A percentile compares a stretch with the other conserved stretches of the same genome.
These are phyloP conservation scores for Acer yangbiense DNA, from an alignment of 345 rosid genomes.

Conservation along the genomic window DNA sequence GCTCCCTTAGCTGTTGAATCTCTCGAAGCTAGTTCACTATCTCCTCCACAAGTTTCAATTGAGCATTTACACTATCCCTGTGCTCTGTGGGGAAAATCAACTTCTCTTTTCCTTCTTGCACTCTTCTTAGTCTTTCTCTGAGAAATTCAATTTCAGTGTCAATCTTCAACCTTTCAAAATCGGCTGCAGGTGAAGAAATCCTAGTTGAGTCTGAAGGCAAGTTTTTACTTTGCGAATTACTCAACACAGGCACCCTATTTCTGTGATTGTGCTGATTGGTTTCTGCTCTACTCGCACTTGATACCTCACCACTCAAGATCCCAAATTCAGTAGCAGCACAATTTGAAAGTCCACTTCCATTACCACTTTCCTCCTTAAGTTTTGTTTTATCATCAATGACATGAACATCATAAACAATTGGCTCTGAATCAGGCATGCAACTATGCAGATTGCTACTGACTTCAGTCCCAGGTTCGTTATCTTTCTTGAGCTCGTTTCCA, in stretches of 20 bases:
- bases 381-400: slow-evolving; percentile 54
- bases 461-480: slow-evolving; percentile 24
- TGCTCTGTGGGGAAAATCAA: slow-evolving; percentile 37
- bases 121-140: slow-evolving; percentile 45
- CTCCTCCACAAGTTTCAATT: slow-evolving; percentile 54
- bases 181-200: slow-evolving; percentile 44
- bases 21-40: slow-evolving; percentile 49
- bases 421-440: slow-evolving; percentile 39
- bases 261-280: slow-evolving; percentile 16
- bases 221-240: slow-evolving; percentile 18
- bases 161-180: slow-evolving; percentile 39
- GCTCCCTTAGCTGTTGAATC: slow-evolving; percentile 41
- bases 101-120: slow-evolving; percentile 51
- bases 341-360: slow-evolving; percentile 21
- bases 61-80: slow-evolving; percentile 39
- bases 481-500: slow-evolving; percentile 28
- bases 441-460: slow-evolving; percentile 5
- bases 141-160: slow-evolving; percentile 62
- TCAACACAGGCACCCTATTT: slow-evolving; percentile 22
- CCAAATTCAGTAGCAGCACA: slow-evolving; percentile 17
- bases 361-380: slow-evolving; percentile 13
- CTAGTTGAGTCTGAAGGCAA: slow-evolving; percentile 24
- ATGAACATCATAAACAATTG: slow-evolving; percentile 71
- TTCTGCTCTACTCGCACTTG: slow-evolving; percentile 16
- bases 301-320: slow-evolving; percentile 18